Evolutionary conservation across 192 early-diverging fungal genomes (phyloP).

Genomic region (Backusella tuberculispora): DNA sequence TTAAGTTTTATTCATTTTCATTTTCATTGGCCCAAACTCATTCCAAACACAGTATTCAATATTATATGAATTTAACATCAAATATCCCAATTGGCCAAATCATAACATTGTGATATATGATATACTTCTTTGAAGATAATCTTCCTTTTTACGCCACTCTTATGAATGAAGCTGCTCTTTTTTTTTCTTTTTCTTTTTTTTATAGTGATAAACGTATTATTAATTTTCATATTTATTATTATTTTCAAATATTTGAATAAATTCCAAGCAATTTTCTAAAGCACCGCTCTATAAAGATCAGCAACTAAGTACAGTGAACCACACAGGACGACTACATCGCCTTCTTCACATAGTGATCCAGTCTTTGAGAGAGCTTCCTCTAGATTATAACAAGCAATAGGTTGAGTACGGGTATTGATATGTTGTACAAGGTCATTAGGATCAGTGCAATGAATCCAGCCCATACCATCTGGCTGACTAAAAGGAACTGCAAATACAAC

Average conservation of each 20-base stretch:
- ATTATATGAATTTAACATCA: no score
- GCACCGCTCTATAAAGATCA: constrained; percentile 62
- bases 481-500: constrained; percentile 73
- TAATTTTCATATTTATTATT: background rate
- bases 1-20: no score
- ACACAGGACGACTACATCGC: constrained; percentile 69
- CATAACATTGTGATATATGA: no score
- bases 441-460: constrained; percentile 73
- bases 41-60: no score
- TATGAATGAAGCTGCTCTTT: no score
- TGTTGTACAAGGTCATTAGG: constrained; percentile 51
- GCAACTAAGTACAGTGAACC: constrained; percentile 90
- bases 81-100: no score
- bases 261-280: background rate
- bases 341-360: constrained; percentile 31
- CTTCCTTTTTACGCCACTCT: no score
- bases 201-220: no score
- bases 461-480: constrained; percentile 80
- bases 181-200: no score
- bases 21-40: no score
- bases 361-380: constrained; percentile 47
- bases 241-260: background rate
- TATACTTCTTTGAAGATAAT: no score
- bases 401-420: constrained; percentile 17
- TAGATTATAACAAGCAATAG: constrained; percentile 40